Base-by-base conservation (phyloP, 257 asterid genomes). In the Knoxia roxburghii region DNA sequence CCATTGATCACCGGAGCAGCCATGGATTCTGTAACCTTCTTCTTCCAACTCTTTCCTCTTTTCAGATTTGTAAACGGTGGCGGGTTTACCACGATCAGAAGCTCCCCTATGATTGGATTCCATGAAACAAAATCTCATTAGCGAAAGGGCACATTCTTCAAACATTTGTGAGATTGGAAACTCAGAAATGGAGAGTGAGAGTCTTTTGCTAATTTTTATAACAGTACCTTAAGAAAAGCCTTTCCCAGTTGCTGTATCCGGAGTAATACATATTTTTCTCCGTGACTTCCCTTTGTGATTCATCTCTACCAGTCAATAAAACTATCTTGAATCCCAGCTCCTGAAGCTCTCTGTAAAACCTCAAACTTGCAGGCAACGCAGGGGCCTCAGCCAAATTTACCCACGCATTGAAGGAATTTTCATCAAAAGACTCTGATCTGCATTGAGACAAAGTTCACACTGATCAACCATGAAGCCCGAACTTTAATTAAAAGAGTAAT, bases 1-100 rank as follows among this genome's bases (percentile, higher is more conserved):
- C 98, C 98, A 92, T 63, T 92, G 97, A 78, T 89, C 97, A 37
- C 98, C 96, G 18, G 93, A 92, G 68, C 70, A 87, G 46, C 98
- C 97, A 4, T 68, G 88, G 64, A 92, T 82, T 20, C 67, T 65
- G 83, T 80, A 92, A 61, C 97, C 96, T 82, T 84, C 94, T 35
- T 87, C 87, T 79, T 78, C 84, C 8, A 89, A 76, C 80, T 87
- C 94, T 79, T 77, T 84, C 68, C 97, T 83, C 82, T 76, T 86
- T 91, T 80, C 85, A 5, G 89, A 92, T 80, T 92, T 92, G 84
- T 79, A 92, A 7, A 82, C 45, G 11, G 84, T 60, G 21, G 97
- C 97, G 21, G 30, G 62, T 73, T 83, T 83, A 9, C 96, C 89
- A 20, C 79, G 61, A 79, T 92, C 96, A 21, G 73, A 58, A 52